Conservation (phyloP, 2,329 filamentous ascomycete species). For the Venturia carpophila region DNA sequence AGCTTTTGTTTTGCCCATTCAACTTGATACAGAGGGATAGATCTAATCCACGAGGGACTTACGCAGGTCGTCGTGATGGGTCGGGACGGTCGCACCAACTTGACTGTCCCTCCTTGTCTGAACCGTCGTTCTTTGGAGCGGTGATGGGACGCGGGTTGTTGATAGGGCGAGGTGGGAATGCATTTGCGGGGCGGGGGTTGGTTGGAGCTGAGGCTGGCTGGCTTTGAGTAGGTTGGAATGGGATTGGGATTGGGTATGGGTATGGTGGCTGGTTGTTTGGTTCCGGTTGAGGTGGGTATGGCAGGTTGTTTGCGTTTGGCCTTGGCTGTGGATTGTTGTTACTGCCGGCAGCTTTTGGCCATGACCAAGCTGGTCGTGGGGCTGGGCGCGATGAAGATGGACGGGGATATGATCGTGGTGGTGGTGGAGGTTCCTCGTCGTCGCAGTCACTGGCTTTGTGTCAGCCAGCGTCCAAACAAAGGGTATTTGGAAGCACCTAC, state of each 20-base stretch:
- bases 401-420: neutral
- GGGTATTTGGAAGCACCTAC: neutral
- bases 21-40: too few species aligned
- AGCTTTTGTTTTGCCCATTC: neutral
- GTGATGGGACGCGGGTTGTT: neutral
- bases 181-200: conserved; percentile 1
- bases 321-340: neutral
- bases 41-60: neutral
- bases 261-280: neutral
- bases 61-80: conserved; percentile 10
- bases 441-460: neutral
- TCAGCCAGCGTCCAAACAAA: neutral
- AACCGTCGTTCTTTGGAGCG: neutral
- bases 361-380: neutral
- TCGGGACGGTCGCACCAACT: conserved; percentile 13
- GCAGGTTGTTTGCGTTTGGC: neutral
- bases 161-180: neutral
- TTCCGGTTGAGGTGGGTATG: neutral
- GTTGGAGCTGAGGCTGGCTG: neutral
- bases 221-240: neutral
- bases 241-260: neutral
- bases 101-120: neutral
- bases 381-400: neutral
- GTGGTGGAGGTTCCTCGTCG: neutral
- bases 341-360: neutral